Conservation (phyloP, 495 filamentous ascomycete genomes). For the Xylaria scruposa region DNA sequence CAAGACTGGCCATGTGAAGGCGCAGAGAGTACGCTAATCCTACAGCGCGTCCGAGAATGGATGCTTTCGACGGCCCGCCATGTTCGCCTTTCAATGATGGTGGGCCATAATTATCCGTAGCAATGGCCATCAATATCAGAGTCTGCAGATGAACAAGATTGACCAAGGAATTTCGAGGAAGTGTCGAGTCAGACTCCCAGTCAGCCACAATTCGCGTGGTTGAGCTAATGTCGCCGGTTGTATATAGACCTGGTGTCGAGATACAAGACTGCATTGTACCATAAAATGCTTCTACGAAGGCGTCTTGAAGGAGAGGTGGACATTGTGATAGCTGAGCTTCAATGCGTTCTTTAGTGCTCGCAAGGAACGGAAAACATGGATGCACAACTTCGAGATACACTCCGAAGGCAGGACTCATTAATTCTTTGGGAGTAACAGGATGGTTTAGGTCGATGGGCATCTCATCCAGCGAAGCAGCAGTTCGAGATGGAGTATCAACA, state of each 20-base stretch:
- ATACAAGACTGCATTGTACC: conserved; percentile 63
- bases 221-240: conserved; percentile 48
- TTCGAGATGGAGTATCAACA: conserved; percentile 37
- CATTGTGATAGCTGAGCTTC: conserved; percentile 67
- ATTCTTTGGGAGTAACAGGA: conserved; percentile 41
- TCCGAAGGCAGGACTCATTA: conserved; percentile 54
- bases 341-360: conserved; percentile 67
- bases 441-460: conserved; percentile 39
- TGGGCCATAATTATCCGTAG: conserved; percentile 57
- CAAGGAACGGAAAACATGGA: conserved; percentile 75
- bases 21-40: conserved; percentile 64
- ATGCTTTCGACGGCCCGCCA: conserved; percentile 43
- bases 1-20: conserved; percentile 52
- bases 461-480: conserved; percentile 41
- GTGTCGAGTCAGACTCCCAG: conserved; percentile 58
- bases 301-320: conserved; percentile 67
- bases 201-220: conserved; percentile 58
- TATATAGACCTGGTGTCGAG: conserved; percentile 48
- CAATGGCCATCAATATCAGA: conserved; percentile 66
- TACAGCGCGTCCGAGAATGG: conserved; percentile 63
- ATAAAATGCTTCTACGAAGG: conserved; percentile 74
- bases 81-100: conserved; percentile 41
- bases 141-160: conserved; percentile 70
- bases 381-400: conserved; percentile 79
- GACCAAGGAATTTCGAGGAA: conserved; percentile 50